Evolutionary conservation across 140 eudicot genomes (phyloP).

Genomic region (Ambrosia hybrid): DNA sequence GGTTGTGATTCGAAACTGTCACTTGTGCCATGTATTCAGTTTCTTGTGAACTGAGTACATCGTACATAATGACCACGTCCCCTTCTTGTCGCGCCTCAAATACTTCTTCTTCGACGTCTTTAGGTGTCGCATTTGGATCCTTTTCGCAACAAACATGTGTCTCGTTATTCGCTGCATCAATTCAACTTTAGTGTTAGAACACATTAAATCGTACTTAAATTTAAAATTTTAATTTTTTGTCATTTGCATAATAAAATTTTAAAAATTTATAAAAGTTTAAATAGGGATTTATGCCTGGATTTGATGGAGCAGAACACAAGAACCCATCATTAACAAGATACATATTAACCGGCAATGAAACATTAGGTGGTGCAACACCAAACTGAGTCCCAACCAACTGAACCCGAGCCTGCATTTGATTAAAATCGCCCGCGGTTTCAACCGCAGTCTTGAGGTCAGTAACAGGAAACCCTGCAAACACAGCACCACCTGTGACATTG

Average conservation of each 20-base stretch:
- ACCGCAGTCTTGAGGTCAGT: constrained; percentile 69
- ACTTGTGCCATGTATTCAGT: constrained; percentile 71
- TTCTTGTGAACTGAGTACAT: constrained; percentile 51
- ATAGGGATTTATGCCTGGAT: constrained; percentile 23
- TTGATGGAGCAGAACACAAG: constrained; percentile 47
- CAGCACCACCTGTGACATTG: constrained; percentile 57
- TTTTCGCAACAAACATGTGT: constrained; percentile 57
- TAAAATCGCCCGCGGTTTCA: constrained; percentile 73
- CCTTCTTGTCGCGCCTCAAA: constrained; percentile 62
- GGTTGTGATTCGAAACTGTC: constrained; percentile 63
- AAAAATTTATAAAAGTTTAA: neutral
- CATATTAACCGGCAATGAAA: constrained; percentile 58
- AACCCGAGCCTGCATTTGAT: constrained; percentile 59
- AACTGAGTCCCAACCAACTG: constrained; percentile 72
- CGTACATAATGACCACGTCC: constrained; percentile 69
- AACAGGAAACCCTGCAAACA: constrained; percentile 58
- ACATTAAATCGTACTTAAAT: neutral
- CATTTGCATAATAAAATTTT: too few relatives aligned
- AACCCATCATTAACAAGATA: constrained; percentile 73
- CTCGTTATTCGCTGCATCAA: constrained; percentile 40
- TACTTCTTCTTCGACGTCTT: constrained; percentile 23
- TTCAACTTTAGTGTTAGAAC: neutral
- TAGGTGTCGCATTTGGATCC: constrained; percentile 45
- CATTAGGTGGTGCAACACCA: constrained; percentile 45
- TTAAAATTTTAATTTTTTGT: too few relatives aligned